phyloP scores from a whole-genome alignment of 805 yeast species.

The Kazachstania bromeliacearum region DNA sequence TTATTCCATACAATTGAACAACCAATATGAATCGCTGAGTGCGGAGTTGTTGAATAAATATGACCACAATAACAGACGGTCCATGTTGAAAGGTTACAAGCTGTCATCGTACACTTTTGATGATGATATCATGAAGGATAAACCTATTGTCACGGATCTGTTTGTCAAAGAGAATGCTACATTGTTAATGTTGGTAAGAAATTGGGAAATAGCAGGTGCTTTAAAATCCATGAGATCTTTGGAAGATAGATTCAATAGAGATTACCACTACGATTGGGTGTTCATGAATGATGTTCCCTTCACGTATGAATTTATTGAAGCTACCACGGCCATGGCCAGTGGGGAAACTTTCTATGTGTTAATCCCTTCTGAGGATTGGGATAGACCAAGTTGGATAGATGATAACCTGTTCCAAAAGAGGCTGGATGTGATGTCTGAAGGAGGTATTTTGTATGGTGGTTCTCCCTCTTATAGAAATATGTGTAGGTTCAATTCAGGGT shows the following conservation, averaged over 20 bases:
- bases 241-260: slow-evolving; percentile 63
- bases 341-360: slow-evolving; percentile 61
- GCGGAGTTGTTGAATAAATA: slow-evolving; percentile 12
- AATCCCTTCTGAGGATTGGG: slow-evolving; percentile 66
- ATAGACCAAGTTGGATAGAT: slow-evolving; percentile 64
- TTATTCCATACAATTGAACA: too few species aligned
- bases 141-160: too few species aligned
- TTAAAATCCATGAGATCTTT: slow-evolving; percentile 64
- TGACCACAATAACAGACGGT: slow-evolving; percentile 10
- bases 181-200: slow-evolving; percentile 77
- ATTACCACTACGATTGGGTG: slow-evolving; percentile 68
- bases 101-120: slow-evolving; percentile 23
- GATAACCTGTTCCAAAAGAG: slow-evolving; percentile 41
- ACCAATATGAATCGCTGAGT: too few species aligned
- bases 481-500: slow-evolving; percentile 93
- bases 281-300: slow-evolving; percentile 70
- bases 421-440: slow-evolving; percentile 35
- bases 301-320: slow-evolving; percentile 49
- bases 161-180: slow-evolving; percentile 54
- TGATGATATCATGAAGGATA: slow-evolving; percentile 7
- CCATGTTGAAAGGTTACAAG: slow-evolving; percentile 11
- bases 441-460: slow-evolving; percentile 53
- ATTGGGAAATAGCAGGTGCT: slow-evolving; percentile 69
- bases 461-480: slow-evolving; percentile 73
- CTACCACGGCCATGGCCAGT: slow-evolving; percentile 48